Evolutionary conservation across 768 basidiomycete genomes (phyloP).

Genomic region (Mycena polygramma): DNA sequence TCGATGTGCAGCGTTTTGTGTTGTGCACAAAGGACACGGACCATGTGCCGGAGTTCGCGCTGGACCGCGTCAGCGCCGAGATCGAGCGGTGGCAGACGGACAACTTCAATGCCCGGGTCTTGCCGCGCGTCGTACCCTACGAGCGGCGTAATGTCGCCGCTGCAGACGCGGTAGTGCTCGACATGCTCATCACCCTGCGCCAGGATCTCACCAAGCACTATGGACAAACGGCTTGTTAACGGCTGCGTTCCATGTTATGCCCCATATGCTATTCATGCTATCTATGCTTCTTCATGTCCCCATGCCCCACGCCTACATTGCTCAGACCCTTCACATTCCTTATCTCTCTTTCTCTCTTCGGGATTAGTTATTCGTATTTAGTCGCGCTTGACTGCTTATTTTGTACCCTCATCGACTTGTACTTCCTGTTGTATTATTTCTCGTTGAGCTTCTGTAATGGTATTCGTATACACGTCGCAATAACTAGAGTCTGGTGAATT

Average conservation of each 20-base stretch:
- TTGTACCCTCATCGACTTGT: too few relatives aligned
- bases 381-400: too few relatives aligned
- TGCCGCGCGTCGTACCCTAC: conserved; percentile 9
- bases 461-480: neutral
- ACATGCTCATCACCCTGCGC: conserved; percentile 17
- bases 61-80: neutral
- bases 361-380: conserved; percentile 4
- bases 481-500: neutral
- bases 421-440: neutral
- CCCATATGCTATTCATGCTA: neutral
- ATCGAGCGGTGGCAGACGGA: conserved; percentile 22
- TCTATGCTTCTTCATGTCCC: conserved; percentile 7
- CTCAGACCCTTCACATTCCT: too few relatives aligned
- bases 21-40: neutral
- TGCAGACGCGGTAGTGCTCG: conserved; percentile 17
- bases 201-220: neutral
- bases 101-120: neutral
- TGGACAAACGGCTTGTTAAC: neutral
- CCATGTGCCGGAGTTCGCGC: neutral
- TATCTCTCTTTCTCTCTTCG: neutral
- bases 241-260: neutral
- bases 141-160: neutral
- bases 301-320: conserved; percentile 1
- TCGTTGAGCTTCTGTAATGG: neutral
- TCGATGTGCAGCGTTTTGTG: conserved; percentile 18